Evolutionary conservation across 345 rosid species (phyloP), one percentile per base, ranked within the genome.

Genomic region (Lagerstroemia speciosa): DNA sequence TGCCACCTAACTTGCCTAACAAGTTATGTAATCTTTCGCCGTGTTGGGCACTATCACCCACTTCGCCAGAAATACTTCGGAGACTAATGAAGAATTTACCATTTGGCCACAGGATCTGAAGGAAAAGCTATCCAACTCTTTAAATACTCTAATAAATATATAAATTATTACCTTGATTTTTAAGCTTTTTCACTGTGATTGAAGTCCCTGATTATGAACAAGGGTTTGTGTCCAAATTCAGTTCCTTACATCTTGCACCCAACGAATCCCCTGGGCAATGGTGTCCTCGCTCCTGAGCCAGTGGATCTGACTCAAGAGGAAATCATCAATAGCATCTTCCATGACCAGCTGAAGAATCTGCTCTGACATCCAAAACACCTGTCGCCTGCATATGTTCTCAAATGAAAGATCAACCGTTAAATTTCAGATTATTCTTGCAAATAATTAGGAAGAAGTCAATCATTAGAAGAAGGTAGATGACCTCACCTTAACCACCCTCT

Each of bases 321-420:
- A 95, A 77, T 95, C 98, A 86, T 90, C 99, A 48, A 92, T 92
- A 69, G 97, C 98, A 86, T 92, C 98, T 78, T 92, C 98, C 99
- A 92, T 95, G 68, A 92, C 82, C 65, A 95, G 76, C 76, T 95
- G 99, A 69, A 90, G 72, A 72, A 95, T 92, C 80, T 95, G 96
- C 82, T 88, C 92, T 69, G 98, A 92, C 67, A 95, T 90, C 98
- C 99, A 92, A 79, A 92, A 92, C 73, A 92, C 98, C 75, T 95
- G 97, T 71, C 99, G 83, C 77, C 99, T 95, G 87, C 77, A 69
- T 29, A 58, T 71, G 31, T 58, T 58, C 29, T 10, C 62, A 57
- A 27, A 57, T 7, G 32, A 24, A 57, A 57, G 63, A 16, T 30
- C 19, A 8, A n/a, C 60, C 60, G n/a, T n/a, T 16, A 3, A 48